Evolutionary conservation across 441 rosid species (phyloP), one percentile per base, ranked within the genome.

Genomic region (Adansonia grandidieri): DNA sequence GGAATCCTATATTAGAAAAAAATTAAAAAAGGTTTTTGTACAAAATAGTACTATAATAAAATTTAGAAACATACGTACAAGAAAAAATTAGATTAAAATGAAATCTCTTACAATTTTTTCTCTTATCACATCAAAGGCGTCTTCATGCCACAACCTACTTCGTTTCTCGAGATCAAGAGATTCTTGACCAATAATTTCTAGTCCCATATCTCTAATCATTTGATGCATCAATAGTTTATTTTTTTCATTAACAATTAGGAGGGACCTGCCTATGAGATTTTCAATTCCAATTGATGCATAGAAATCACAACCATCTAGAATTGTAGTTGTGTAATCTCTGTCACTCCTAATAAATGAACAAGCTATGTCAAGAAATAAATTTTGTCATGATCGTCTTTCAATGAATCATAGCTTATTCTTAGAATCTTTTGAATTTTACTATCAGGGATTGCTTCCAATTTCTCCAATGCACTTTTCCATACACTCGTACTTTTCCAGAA

Each of bases 181-280:
- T n/a, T 56, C 60, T 56, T 56, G 60, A n/a, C 60, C 22, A 56
- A 56, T 15, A 5, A 56, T 56, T 6, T 56, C 60, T 19, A 19
- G 20, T 56, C 60, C 60, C 60, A 56, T 56, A 6, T 56, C 60
- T 56, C 60, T 56, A n/a, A 56, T n/a, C 60, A 56, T n/a, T 56
- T 56, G 60, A n/a, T 56, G 60, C 20, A 56, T 56, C 60, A n/a
- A n/a, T 14, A 17, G 60, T 20, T 56, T n/a, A 9, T 17, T 56
- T n/a, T 54, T 56, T 56, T 56, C 60, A 56, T 56, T 56, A 56
- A 56, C 17, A 9, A n/a, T 56, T 56, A 56, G 9, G 6, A 54
- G 60, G 5, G 60, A n/a, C 60, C 60, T n/a, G 2, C 60, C 60
- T 15, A 54, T 15, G n/a, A 54, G 60, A 56, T 56, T 56, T n/a